Conservation (phyloP, 768 basidiomycete species). For the Chiua virens region DNA sequence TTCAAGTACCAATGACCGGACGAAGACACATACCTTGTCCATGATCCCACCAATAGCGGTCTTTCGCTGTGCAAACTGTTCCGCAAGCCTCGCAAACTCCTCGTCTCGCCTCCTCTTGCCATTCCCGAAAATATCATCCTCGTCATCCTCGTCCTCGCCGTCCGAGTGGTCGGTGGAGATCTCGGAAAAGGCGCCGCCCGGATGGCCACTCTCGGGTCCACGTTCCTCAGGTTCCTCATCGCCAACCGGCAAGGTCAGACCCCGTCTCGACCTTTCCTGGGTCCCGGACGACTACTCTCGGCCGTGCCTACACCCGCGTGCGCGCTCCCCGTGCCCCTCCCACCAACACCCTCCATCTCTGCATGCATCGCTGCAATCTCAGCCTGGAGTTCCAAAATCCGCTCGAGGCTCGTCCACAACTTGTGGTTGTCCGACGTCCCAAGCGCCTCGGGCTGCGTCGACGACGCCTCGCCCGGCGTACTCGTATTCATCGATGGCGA, state of each 20-base stretch:
- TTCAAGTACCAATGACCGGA: no score
- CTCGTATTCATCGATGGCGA: constrained; percentile 5
- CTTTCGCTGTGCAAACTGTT: constrained; percentile 69
- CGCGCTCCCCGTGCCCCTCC: not conserved
- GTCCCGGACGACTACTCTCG: constrained; percentile 14
- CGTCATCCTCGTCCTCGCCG: constrained; percentile 37
- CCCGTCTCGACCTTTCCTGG: constrained; percentile 27
- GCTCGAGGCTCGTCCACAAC: constrained; percentile 66
- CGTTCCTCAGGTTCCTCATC: constrained; percentile 24
- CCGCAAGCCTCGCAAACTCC: constrained; percentile 66
- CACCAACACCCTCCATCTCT: constrained; percentile 65
- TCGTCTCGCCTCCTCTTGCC: constrained; percentile 57
- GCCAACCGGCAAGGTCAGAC: constrained; percentile 37
- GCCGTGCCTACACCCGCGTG: constrained; percentile 5
- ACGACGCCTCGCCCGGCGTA: constrained; percentile 4
- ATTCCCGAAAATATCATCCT: constrained; percentile 53
- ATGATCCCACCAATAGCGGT: constrained; percentile 70
- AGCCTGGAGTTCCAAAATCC: constrained; percentile 69
- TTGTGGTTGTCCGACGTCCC: constrained; percentile 41
- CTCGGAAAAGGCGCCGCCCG: constrained; percentile 22
- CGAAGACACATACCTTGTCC: constrained; percentile 53
- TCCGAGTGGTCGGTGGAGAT: constrained; percentile 31
- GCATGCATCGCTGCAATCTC: constrained; percentile 72
- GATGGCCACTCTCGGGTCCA: constrained; percentile 3
- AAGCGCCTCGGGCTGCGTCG: constrained; percentile 1